phyloP scores from a whole-genome alignment of 371 early-diverging fungal species.

The Dichotomocladium elegans region DNA sequence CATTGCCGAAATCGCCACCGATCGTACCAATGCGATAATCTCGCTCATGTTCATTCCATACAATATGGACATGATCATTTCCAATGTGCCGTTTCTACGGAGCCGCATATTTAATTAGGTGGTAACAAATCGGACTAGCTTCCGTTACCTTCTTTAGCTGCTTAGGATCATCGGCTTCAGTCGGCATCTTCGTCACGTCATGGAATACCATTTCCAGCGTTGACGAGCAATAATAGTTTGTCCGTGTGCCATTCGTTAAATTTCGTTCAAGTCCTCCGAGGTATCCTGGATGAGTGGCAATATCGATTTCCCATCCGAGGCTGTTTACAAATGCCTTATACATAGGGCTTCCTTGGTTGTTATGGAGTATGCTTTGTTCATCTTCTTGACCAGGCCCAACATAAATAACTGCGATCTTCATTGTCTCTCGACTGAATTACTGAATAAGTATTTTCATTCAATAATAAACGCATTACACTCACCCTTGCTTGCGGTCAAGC shows the following conservation, averaged over 20 bases:
- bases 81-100: constrained; percentile 94
- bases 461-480: constrained; percentile 9
- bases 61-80: constrained; percentile 95
- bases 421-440: constrained; percentile 75
- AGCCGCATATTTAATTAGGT: neutral
- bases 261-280: constrained; percentile 84
- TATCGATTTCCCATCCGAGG: constrained; percentile 83
- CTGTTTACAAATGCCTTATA: constrained; percentile 83
- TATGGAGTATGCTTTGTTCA: constrained; percentile 80
- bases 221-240: constrained; percentile 82
- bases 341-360: constrained; percentile 57
- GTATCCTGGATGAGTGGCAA: constrained; percentile 83
- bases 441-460: too few species aligned
- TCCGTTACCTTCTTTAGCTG: constrained; percentile 79
- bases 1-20: constrained; percentile 97
- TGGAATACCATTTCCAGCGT: constrained; percentile 90
- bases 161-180: constrained; percentile 70
- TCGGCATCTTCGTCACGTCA: constrained; percentile 90
- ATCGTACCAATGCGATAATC: constrained; percentile 86
- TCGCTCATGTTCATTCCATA: constrained; percentile 92
- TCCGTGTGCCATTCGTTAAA: constrained; percentile 70
- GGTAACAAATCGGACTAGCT: constrained; percentile 52
- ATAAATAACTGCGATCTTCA: constrained; percentile 89
- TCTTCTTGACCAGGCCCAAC: constrained; percentile 90
- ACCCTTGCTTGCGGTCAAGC: constrained; percentile 76